A percentile compares a stretch with the other conserved stretches of the same genome.
Conservation (phyloP, 441 rosid species). For the Dalechampia spathulata region DNA sequence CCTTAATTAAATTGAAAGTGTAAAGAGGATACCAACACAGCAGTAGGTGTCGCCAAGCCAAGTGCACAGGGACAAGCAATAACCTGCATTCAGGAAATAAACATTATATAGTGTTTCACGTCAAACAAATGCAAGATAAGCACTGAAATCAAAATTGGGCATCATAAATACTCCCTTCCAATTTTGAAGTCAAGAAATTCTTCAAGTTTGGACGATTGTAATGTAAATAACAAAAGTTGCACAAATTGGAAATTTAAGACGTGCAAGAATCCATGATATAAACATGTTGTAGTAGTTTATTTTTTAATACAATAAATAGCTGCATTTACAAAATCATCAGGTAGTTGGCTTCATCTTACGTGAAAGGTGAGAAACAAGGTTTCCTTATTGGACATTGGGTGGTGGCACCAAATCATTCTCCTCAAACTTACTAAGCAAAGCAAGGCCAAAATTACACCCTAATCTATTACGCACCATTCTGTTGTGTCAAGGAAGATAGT, state of each 20-base stretch:
- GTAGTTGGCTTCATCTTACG: background rate
- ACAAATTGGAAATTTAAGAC: background rate
- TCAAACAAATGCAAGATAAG: background rate
- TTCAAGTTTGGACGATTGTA: too few species aligned
- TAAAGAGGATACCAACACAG: conserved; percentile 62
- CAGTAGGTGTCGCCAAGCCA: conserved; percentile 97
- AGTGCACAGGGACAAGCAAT: conserved; percentile 99
- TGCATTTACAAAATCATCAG: background rate
- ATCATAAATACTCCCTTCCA: background rate
- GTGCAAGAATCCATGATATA: background rate
- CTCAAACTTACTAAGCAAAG: background rate
- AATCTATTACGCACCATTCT: background rate
- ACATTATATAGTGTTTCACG: conserved; percentile 12
- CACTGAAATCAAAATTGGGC: background rate
- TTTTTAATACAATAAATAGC: background rate
- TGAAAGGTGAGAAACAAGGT: background rate
- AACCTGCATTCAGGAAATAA: conserved; percentile 47
- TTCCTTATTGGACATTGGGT: background rate
- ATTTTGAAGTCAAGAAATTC: background rate
- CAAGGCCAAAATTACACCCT: background rate
- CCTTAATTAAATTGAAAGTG: conserved; percentile 2
- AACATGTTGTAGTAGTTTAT: background rate
- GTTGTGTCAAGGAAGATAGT: too few species aligned
- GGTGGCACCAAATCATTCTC: background rate
- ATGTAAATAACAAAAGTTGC: too few species aligned